phyloP scores from a whole-genome alignment of 257 asterid species.

The Cinchona pubescens region DNA sequence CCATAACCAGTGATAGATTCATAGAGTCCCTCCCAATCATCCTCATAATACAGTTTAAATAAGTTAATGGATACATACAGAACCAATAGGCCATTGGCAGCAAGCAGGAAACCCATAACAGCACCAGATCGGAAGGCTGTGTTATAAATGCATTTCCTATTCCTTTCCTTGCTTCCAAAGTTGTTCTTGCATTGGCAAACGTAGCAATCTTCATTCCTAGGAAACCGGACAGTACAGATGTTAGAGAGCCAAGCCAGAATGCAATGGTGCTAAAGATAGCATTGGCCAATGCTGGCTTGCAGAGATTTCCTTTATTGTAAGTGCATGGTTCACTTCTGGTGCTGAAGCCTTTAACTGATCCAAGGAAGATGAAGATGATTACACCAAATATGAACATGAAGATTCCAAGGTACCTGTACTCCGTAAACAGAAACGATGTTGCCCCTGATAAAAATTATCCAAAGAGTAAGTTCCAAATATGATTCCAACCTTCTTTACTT shows the following conservation, averaged over 20 bases:
- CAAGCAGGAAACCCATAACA: conserved; percentile 55
- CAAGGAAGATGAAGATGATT: conserved; percentile 49
- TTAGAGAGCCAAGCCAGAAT: conserved; percentile 44
- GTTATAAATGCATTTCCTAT: conserved; percentile 43
- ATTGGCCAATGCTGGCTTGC: conserved; percentile 54
- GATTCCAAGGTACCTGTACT: conserved; percentile 46
- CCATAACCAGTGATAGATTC: conserved; percentile 57
- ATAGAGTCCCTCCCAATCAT: conserved; percentile 56
- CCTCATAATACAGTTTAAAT: conserved; percentile 43
- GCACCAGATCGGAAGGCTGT: conserved; percentile 49
- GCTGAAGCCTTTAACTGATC: conserved; percentile 51
- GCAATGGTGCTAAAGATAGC: conserved; percentile 45
- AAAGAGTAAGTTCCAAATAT: not conserved
- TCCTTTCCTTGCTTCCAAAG: conserved; percentile 47
- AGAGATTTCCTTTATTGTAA: conserved; percentile 31
- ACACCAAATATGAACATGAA: conserved; percentile 50
- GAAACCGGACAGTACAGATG: conserved; percentile 50
- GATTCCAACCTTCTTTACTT: not conserved
- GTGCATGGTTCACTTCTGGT: conserved; percentile 46
- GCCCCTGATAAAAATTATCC: conserved; percentile 30
- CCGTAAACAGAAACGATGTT: conserved; percentile 51
- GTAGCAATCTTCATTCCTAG: conserved; percentile 60
- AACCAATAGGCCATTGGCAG: conserved; percentile 50
- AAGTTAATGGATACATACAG: conserved; percentile 40
- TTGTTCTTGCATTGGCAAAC: conserved; percentile 49